phyloP scores from a whole-genome alignment of 2,329 filamentous ascomycete species.

The Alternaria sp. region DNA sequence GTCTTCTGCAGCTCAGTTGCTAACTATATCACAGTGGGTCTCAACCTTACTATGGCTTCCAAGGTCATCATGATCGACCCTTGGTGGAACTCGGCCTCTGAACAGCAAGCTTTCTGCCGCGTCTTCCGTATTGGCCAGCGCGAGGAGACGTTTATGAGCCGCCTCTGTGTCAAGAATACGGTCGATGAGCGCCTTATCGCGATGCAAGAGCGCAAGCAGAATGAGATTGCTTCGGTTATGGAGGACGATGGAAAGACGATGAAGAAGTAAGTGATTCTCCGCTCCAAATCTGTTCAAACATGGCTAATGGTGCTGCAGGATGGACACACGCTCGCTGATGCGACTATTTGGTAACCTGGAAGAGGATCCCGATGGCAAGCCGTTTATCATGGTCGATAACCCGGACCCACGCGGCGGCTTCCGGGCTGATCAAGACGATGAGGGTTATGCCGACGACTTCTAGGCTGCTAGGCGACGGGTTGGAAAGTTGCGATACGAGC shows the following conservation, averaged over 20 bases:
- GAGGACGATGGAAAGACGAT: constrained; percentile 51
- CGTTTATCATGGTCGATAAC: constrained; percentile 54
- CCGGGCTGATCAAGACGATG: constrained; percentile 42
- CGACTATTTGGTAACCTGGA: constrained; percentile 57
- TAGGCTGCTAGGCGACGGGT: constrained; percentile 10
- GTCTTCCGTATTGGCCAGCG: constrained; percentile 72
- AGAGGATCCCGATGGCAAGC: constrained; percentile 50
- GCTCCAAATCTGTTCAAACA: not conserved
- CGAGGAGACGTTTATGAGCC: constrained; percentile 66
- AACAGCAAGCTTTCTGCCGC: constrained; percentile 72
- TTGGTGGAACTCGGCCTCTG: constrained; percentile 68
- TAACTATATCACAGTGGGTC: constrained; percentile 46
- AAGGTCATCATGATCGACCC: constrained; percentile 60
- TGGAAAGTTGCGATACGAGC: too few relatives aligned
- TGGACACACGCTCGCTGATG: constrained; percentile 54
- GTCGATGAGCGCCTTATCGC: constrained; percentile 66
- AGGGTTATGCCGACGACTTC: constrained; percentile 44
- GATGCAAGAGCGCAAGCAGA: constrained; percentile 66
- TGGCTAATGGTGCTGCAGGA: constrained; percentile 27
- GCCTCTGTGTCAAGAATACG: constrained; percentile 64
- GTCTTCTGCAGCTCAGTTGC: constrained; percentile 1
- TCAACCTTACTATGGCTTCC: constrained; percentile 68
- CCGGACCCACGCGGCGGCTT: constrained; percentile 41
- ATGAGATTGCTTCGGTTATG: constrained; percentile 55
- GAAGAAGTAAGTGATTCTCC: constrained; percentile 34